These are phyloP conservation scores for Phytopythium boreale DNA, from an alignment of 352 stramenopile genomes.

Conservation along the genomic window DNA sequence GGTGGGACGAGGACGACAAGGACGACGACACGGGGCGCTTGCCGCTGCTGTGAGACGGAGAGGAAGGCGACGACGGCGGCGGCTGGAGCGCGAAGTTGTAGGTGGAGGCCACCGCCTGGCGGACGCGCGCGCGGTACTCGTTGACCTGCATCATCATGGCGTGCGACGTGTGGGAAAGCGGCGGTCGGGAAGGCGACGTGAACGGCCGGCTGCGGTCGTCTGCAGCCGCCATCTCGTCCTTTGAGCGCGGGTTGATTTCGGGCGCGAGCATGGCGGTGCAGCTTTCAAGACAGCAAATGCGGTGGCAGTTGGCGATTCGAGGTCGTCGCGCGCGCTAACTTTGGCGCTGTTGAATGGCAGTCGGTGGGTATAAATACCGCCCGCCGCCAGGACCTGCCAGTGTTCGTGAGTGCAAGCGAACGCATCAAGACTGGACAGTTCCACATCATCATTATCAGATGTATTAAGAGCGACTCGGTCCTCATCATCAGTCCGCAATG, in stretches of 20 bases:
- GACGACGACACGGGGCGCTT: background rate
- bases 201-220: background rate
- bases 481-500: no score
- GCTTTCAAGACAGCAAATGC: background rate
- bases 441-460: background rate
- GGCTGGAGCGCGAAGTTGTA: slow-evolving; percentile 35
- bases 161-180: slow-evolving; percentile 33
- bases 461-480: no score
- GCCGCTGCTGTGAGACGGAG: background rate
- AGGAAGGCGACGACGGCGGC: slow-evolving; percentile 2
- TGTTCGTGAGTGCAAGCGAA: background rate
- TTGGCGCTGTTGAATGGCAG: no score
- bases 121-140: slow-evolving; percentile 49
- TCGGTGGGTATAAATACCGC: background rate
- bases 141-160: slow-evolving; percentile 63
- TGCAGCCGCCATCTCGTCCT: background rate
- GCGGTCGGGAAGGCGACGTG: background rate
- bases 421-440: background rate
- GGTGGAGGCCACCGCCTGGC: slow-evolving; percentile 41
- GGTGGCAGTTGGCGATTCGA: background rate
- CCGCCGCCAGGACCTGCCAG: no score
- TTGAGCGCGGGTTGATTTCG: background rate
- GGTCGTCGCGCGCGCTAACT: no score
- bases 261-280: background rate
- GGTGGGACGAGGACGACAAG: slow-evolving; percentile 23